Percentiles rank a stretch among this genome's conserved stretches.
Evolutionary conservation across 2,329 filamentous ascomycete species (phyloP).

Genomic region (Xylariaceae sp.): DNA sequence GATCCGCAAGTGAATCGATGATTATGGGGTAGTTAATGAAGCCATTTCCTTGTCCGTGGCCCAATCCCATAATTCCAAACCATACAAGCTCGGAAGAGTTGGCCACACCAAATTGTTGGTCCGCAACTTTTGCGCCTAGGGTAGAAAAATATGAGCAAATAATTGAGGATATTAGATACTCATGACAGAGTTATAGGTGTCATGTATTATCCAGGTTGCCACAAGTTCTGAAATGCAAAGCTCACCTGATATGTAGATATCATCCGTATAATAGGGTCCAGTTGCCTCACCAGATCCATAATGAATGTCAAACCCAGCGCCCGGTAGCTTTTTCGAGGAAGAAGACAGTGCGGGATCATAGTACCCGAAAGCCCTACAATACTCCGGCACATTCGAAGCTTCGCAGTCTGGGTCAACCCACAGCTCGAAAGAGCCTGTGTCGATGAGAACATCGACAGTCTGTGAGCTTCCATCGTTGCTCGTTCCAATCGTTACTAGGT

Average conservation of each 20-base stretch:
- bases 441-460: constrained; percentile 45
- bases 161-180: too few relatives aligned
- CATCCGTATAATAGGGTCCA: constrained; percentile 47
- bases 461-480: constrained; percentile 37
- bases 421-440: constrained; percentile 53
- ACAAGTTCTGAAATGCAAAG: neutral
- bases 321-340: constrained; percentile 36
- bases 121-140: constrained; percentile 35
- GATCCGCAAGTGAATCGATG: constrained; percentile 45
- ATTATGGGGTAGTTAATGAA: constrained; percentile 52
- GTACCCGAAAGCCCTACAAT: constrained; percentile 41
- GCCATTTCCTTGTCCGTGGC: constrained; percentile 40
- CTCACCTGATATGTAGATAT: constrained; percentile 44
- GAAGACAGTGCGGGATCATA: constrained; percentile 44
- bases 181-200: too few relatives aligned
- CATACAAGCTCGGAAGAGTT: constrained; percentile 44
- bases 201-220: neutral
- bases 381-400: constrained; percentile 30
- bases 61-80: constrained; percentile 52
- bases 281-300: constrained; percentile 40
- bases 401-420: constrained; percentile 54
- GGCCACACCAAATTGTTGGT: constrained; percentile 52
- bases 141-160: too few relatives aligned
- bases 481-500: constrained; percentile 42
- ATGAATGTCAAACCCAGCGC: constrained; percentile 35